Percentiles rank a stretch among this genome's conserved stretches.
phyloP scores from a whole-genome alignment of 176 grass and related monocot genomes.

The Juncus effusus region DNA sequence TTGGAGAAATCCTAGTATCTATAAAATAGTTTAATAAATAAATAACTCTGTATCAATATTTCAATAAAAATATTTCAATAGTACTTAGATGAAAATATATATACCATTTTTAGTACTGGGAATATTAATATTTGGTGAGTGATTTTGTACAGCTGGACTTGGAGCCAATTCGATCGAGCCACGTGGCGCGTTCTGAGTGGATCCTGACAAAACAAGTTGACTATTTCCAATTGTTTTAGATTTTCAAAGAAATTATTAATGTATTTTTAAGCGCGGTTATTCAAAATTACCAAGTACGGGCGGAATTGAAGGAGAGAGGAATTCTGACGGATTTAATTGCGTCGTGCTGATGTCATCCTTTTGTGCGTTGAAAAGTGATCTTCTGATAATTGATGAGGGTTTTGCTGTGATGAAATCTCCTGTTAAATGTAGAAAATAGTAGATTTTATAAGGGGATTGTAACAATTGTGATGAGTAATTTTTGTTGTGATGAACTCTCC shows the following conservation, averaged over 20 bases:
- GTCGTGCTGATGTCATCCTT: slow-evolving; percentile 29
- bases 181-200: slow-evolving; percentile 7
- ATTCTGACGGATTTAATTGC: slow-evolving; percentile 28
- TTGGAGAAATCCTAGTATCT: slow-evolving; percentile 10
- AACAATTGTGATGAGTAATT: too few species aligned
- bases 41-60: neutral
- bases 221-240: slow-evolving; percentile 32
- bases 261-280: slow-evolving; percentile 18
- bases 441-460: slow-evolving; percentile 1
- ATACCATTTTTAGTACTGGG: slow-evolving; percentile 4
- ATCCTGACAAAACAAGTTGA: slow-evolving; percentile 13
- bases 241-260: slow-evolving; percentile 15
- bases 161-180: slow-evolving; percentile 8
- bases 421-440: slow-evolving; percentile 31
- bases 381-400: slow-evolving; percentile 40
- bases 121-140: slow-evolving; percentile 12
- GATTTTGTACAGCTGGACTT: neutral
- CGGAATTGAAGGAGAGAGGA: slow-evolving; percentile 29
- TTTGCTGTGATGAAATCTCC: slow-evolving; percentile 29
- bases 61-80: neutral
- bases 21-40: slow-evolving; percentile 12
- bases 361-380: slow-evolving; percentile 38
- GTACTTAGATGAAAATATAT: neutral
- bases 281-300: slow-evolving; percentile 33
- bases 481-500: slow-evolving; percentile 22